Evolutionary conservation across 805 yeast species (phyloP).

Genomic region (Lipomyces spencermartinsiae): DNA sequence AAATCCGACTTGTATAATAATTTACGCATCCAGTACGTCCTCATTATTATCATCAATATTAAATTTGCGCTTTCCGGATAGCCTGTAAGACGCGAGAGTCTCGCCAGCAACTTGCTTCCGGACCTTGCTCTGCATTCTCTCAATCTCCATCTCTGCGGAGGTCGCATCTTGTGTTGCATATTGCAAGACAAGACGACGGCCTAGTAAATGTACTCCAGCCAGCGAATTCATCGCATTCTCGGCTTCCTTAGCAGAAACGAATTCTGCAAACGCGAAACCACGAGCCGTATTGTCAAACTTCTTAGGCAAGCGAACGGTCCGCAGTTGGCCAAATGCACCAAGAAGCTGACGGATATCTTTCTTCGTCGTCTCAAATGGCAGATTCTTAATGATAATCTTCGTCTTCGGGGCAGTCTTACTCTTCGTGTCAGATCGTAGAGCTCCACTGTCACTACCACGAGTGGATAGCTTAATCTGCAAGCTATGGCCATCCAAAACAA

Average conservation of each 20-base stretch:
- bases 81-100: constrained; percentile 68
- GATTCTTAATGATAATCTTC: constrained; percentile 91
- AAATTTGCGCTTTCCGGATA: constrained; percentile 70
- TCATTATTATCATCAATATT: constrained; percentile 66
- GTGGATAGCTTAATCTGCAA: constrained; percentile 88
- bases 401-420: constrained; percentile 45
- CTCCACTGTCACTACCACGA: constrained; percentile 54
- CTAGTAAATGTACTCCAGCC: constrained; percentile 94
- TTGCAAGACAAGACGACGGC: constrained; percentile 92
- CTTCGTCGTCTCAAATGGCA: constrained; percentile 95
- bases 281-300: constrained; percentile 94
- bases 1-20: constrained; percentile 4
- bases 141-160: constrained; percentile 89
- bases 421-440: neutral
- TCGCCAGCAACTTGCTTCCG: constrained; percentile 78
- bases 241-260: constrained; percentile 81
- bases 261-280: constrained; percentile 98
- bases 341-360: constrained; percentile 91
- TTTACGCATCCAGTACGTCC: constrained; percentile 6
- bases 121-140: constrained; percentile 86
- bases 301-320: constrained; percentile 94
- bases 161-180: constrained; percentile 83
- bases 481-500: constrained; percentile 85
- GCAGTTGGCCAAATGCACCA: constrained; percentile 92
- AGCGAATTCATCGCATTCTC: constrained; percentile 91